Evolutionary conservation across 2,329 filamentous ascomycete genomes (phyloP).

Genomic region (Clathrospora elynae): DNA sequence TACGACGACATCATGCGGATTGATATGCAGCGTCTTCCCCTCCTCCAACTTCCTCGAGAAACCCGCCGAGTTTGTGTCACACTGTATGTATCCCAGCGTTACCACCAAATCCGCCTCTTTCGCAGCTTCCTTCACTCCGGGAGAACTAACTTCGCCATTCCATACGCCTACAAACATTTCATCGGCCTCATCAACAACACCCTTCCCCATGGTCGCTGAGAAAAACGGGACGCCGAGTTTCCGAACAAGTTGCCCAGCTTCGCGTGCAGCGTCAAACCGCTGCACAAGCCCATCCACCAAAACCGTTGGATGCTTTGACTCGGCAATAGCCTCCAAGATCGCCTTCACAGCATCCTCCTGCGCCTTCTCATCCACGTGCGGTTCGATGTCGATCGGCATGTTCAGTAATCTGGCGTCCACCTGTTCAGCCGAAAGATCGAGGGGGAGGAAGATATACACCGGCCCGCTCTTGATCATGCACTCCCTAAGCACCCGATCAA

Average conservation of each 20-base stretch:
- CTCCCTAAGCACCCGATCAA: conserved; percentile 51
- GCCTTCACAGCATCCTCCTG: conserved; percentile 43
- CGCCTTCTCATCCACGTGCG: conserved; percentile 30
- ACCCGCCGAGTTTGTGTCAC: conserved; percentile 52
- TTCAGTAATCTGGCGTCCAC: conserved; percentile 41
- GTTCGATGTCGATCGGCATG: conserved; percentile 45
- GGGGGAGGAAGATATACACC: conserved; percentile 52
- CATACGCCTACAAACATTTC: conserved; percentile 50
- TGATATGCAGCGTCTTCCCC: conserved; percentile 43
- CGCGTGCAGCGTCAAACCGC: conserved; percentile 45
- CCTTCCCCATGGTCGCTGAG: conserved; percentile 51
- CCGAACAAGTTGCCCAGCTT: conserved; percentile 42
- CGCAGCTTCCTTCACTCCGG: conserved; percentile 47
- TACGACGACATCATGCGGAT: conserved; percentile 47
- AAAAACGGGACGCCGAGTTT: conserved; percentile 48
- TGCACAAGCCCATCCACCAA: conserved; percentile 50
- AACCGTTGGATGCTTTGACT: conserved; percentile 46
- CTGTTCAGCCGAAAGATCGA: conserved; percentile 48
- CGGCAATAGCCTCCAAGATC: conserved; percentile 39
- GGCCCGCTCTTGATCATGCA: conserved; percentile 50
- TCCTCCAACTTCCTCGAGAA: conserved; percentile 47
- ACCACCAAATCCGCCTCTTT: conserved; percentile 47
- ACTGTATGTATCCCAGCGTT: conserved; percentile 48
- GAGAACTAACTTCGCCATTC: conserved; percentile 48
- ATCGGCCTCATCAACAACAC: conserved; percentile 50